These are phyloP conservation scores for Pterocarpus santalinus DNA, from an alignment of 306 rosid species.

Conservation along the genomic window DNA sequence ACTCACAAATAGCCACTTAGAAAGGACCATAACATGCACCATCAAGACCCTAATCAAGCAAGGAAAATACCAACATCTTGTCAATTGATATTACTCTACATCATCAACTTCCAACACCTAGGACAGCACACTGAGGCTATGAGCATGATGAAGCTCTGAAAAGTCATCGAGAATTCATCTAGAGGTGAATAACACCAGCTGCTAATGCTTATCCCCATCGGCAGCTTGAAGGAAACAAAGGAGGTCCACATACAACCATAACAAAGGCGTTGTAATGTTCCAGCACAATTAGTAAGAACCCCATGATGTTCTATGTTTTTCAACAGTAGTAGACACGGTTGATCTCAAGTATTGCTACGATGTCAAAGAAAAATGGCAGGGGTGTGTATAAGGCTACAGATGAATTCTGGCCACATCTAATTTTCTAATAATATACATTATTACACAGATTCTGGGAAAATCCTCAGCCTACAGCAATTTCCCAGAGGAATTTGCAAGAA, in stretches of 20 bases:
- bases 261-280: constrained; percentile 26
- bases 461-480: constrained; percentile 45
- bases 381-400: constrained; percentile 19
- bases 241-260: constrained; percentile 31
- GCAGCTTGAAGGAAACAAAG: constrained; percentile 42
- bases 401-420: constrained; percentile 46
- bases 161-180: neutral
- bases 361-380: constrained; percentile 26
- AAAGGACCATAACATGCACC: neutral
- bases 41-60: constrained; percentile 1
- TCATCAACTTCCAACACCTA: constrained; percentile 20
- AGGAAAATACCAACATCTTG: constrained; percentile 24
- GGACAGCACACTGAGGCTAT: constrained; percentile 5
- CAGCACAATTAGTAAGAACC: neutral
- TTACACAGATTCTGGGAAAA: constrained; percentile 56
- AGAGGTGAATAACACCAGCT: constrained; percentile 33
- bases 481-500: constrained; percentile 44
- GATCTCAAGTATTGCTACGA: neutral
- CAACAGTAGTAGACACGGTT: neutral
- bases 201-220: constrained; percentile 18
- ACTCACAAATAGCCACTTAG: no score
- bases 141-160: constrained; percentile 14
- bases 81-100: constrained; percentile 28
- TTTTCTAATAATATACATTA: constrained; percentile 70
- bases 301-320: neutral